phyloP scores from a whole-genome alignment of 176 grass and related monocot genomes.

The Zea mays region DNA sequence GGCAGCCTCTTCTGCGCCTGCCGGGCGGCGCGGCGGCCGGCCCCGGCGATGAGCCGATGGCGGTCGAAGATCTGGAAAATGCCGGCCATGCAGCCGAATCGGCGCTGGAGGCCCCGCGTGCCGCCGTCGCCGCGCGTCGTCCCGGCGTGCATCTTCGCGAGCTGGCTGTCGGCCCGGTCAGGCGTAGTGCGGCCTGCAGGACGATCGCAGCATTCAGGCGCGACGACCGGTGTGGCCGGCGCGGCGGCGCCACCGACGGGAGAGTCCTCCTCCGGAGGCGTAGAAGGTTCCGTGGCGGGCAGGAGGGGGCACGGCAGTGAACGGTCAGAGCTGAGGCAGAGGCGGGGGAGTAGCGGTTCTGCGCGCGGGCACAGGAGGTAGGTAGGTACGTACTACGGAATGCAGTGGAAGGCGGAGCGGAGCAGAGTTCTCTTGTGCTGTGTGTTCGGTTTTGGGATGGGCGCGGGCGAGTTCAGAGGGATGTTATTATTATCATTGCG shows the following conservation, averaged over 20 bases:
- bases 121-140: conserved; percentile 23
- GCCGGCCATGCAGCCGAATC: conserved; percentile 85
- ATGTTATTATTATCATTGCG: conserved; percentile 24
- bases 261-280: not conserved
- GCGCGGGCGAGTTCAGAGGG: conserved; percentile 46
- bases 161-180: not conserved
- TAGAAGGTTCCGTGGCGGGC: not conserved
- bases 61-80: conserved; percentile 97
- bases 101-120: conserved; percentile 59
- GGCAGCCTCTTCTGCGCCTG: conserved; percentile 55
- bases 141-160: not conserved
- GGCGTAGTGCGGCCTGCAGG: not conserved
- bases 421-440: not conserved
- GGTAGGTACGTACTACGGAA: not conserved
- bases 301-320: not conserved
- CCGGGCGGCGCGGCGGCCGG: conserved; percentile 21
- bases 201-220: not conserved
- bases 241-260: not conserved
- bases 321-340: not conserved
- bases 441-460: conserved; percentile 27
- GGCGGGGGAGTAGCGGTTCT: not conserved
- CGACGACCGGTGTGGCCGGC: not conserved
- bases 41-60: conserved; percentile 50
- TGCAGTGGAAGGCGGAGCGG: not conserved
- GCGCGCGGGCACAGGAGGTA: not conserved